Evolutionary conservation across 1,284 basidiomycete genomes (phyloP).

Genomic region (Naganishia liquefaciens): DNA sequence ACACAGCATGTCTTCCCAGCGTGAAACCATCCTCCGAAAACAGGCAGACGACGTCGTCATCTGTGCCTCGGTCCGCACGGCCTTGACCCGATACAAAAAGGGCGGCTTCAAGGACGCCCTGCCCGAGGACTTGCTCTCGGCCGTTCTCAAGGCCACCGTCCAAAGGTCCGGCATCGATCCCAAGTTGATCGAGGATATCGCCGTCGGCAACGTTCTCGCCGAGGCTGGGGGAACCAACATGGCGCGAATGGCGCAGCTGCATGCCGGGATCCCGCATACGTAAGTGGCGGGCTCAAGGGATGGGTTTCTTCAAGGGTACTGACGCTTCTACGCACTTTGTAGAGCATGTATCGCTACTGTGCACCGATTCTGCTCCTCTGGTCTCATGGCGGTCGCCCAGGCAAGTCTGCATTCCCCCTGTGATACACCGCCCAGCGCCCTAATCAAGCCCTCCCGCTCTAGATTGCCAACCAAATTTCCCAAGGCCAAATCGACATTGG

Average conservation of each 20-base stretch:
- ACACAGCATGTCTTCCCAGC: conserved; percentile 36
- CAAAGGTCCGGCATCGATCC: conserved; percentile 59
- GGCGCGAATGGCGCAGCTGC: conserved; percentile 91
- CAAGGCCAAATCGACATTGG: conserved; percentile 81
- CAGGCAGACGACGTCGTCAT: conserved; percentile 79
- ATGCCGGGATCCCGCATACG: conserved; percentile 86
- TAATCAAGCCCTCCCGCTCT: conserved; percentile 38
- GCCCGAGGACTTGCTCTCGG: conserved; percentile 85
- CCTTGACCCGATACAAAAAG: conserved; percentile 84
- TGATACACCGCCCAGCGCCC: background rate
- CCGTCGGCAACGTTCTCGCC: conserved; percentile 91
- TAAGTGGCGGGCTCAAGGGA: conserved; percentile 37
- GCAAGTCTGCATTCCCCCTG: conserved; percentile 29
- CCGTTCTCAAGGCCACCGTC: conserved; percentile 68
- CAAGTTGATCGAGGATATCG: conserved; percentile 79
- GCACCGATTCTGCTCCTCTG: conserved; percentile 94
- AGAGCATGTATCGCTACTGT: conserved; percentile 76
- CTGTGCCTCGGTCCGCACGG: conserved; percentile 76
- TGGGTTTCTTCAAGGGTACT: background rate
- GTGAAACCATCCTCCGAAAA: conserved; percentile 59
- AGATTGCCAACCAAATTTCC: conserved; percentile 75
- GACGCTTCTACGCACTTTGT: conserved; percentile 19
- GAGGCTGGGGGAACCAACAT: conserved; percentile 84
- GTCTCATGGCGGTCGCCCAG: conserved; percentile 80
- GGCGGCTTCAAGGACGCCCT: conserved; percentile 92